Evolutionary conservation across 2,329 filamentous ascomycete genomes (phyloP), one percentile per base, ranked within the genome.

Genomic region (Aspergillus ochraceus): DNA sequence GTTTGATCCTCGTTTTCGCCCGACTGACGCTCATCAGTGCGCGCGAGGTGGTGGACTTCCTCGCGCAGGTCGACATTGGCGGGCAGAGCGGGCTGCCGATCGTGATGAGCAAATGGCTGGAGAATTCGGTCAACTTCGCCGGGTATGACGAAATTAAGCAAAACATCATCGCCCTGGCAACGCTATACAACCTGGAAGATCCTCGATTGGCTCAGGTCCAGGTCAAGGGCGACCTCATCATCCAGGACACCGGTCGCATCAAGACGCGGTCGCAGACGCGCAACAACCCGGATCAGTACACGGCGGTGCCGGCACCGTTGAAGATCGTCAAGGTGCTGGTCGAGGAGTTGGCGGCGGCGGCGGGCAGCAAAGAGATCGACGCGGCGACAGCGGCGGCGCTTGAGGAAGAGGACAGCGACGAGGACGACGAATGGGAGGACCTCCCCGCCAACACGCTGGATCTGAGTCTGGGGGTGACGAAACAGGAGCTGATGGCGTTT

Each of bases 281-380:
- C 77, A 86, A 89, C 73, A 94, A 94, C 73, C 95, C 95, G 17
- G 93, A 97, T 73, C 88, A 90, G 73, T 98, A 89, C 79, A 97
- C 92, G 6, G 86, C 90, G 61, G 87, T 99, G 60, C 87, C 93
- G 0, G 93, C 93, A 0, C 88, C 91, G 1, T 84, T 99, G 71
- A 99, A 99, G 80, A 97, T 99, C 61, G 80, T 98, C 77, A 99
- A 99, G 81, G 89, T 98, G 4, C 86, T 99, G 9, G 89, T 98
- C 51, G 92, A 97, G 71, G 95, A 99, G 78, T 86, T 99, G 3
- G 82, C 90, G 6, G 92, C 91, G 0, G 91, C 92, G 1, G 88
- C 90, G 4, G 91, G 91, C 12, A 76, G 66, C 61, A 73, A 74
- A 49, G 75, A 77, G 51, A 74, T 76, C 30, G 84, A 87, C 54